phyloP scores from a whole-genome alignment of 768 basidiomycete species.

The Lentinula edodes region DNA sequence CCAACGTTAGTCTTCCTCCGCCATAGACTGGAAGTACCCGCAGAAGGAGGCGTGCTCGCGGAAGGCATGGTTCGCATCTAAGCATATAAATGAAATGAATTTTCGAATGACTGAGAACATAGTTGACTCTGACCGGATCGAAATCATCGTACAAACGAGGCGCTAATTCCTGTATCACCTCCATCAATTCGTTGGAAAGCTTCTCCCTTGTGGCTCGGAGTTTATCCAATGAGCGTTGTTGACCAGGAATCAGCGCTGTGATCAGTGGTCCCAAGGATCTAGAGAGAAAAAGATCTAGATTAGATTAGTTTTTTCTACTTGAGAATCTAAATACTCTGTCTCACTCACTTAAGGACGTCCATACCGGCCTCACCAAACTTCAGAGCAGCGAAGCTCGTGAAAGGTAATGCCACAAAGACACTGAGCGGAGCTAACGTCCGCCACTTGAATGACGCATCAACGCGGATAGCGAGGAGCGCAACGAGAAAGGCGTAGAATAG shows the following conservation, averaged over 20 bases:
- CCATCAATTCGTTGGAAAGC: constrained; percentile 79
- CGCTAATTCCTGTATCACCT: constrained; percentile 82
- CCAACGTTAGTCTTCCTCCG: constrained; percentile 74
- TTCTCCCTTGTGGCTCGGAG: constrained; percentile 67
- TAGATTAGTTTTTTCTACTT: background rate
- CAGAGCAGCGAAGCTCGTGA: constrained; percentile 87
- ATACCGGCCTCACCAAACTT: constrained; percentile 98
- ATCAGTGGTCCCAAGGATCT: constrained; percentile 89
- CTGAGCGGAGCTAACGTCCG: constrained; percentile 72
- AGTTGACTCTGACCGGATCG: constrained; percentile 45
- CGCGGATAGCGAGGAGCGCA: constrained; percentile 64
- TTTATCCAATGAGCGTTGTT: constrained; percentile 72
- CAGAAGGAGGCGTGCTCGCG: constrained; percentile 79
- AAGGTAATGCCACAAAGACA: constrained; percentile 68
- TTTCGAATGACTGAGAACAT: constrained; percentile 7
- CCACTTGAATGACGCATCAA: constrained; percentile 56
- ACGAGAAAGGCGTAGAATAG: constrained; percentile 76
- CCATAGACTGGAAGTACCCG: constrained; percentile 68
- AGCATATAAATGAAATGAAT: background rate
- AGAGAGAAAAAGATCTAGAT: constrained; percentile 9
- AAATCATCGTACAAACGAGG: constrained; percentile 86
- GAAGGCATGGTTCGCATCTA: constrained; percentile 80
- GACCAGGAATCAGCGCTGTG: constrained; percentile 82
- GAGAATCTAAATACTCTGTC: background rate
- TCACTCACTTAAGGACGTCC: constrained; percentile 90